Evolutionary conservation across 768 basidiomycete genomes (phyloP).

Genomic region (Trametes maxima): DNA sequence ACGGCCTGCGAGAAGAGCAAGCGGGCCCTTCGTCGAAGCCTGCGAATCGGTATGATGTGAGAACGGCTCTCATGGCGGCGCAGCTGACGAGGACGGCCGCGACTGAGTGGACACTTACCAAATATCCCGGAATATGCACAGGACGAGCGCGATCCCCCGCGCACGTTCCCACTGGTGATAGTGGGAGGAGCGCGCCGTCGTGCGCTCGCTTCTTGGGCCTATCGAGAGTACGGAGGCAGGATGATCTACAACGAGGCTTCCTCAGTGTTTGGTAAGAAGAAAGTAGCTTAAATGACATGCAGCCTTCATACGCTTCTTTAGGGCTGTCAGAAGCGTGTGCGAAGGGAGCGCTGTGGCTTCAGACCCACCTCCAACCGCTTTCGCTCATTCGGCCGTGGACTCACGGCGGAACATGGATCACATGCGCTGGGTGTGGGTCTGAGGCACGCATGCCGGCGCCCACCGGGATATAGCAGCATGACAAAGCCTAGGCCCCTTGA

Average conservation of each 20-base stretch:
- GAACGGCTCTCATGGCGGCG: constrained; percentile 13
- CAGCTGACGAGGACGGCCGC: constrained; percentile 1
- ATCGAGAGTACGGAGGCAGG: not conserved
- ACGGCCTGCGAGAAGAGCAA: not conserved
- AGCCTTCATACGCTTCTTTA: not conserved
- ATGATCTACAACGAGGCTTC: not conserved
- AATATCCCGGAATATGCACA: not conserved
- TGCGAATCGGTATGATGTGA: constrained; percentile 2
- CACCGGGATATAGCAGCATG: not conserved
- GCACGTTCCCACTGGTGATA: not conserved
- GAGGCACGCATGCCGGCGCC: not conserved
- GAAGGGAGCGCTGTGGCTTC: no score
- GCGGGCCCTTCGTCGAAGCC: constrained; percentile 6
- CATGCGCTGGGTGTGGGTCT: not conserved
- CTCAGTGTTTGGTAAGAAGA: not conserved
- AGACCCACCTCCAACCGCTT: no score
- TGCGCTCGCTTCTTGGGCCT: not conserved
- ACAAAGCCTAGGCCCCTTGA: not conserved
- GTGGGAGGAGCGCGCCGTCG: not conserved
- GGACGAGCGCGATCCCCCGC: not conserved
- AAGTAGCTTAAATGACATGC: constrained; percentile 1
- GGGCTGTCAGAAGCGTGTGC: no score
- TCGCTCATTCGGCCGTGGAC: not conserved
- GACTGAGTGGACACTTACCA: not conserved
- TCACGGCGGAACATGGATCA: not conserved